phyloP scores from a whole-genome alignment of 2,329 filamentous ascomycete species.

The Monilinia polystroma region DNA sequence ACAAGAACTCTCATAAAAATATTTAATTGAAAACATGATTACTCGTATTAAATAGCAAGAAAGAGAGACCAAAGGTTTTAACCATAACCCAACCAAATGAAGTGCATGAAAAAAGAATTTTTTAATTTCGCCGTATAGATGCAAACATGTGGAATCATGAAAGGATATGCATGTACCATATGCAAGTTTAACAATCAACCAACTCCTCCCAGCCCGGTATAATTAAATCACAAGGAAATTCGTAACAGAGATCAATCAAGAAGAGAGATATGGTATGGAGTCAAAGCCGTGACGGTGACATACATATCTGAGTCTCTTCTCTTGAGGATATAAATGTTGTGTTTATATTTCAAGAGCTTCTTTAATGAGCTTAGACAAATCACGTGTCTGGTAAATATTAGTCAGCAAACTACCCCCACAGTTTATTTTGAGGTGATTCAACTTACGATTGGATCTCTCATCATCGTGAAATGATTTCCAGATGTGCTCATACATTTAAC shows the following conservation, averaged over 20 bases:
- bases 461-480: constrained; percentile 35
- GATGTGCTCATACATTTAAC: constrained; percentile 24
- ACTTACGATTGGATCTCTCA: constrained; percentile 32
- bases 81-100: background rate
- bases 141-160: background rate
- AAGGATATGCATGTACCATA: background rate
- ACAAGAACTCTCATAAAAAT: no score
- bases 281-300: background rate
- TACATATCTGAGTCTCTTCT: no score
- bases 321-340: constrained; percentile 2
- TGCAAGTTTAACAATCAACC: background rate
- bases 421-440: background rate
- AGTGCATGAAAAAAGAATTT: background rate
- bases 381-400: constrained; percentile 2
- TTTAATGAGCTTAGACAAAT: constrained; percentile 21
- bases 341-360: constrained; percentile 20
- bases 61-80: background rate
- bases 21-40: no score
- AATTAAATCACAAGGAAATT: background rate
- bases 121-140: background rate
- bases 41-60: background rate
- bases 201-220: background rate
- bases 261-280: background rate
- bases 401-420: constrained; percentile 15
- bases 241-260: background rate